Evolutionary conservation across 768 basidiomycete genomes (phyloP).

Genomic region (Amanita thiersii): DNA sequence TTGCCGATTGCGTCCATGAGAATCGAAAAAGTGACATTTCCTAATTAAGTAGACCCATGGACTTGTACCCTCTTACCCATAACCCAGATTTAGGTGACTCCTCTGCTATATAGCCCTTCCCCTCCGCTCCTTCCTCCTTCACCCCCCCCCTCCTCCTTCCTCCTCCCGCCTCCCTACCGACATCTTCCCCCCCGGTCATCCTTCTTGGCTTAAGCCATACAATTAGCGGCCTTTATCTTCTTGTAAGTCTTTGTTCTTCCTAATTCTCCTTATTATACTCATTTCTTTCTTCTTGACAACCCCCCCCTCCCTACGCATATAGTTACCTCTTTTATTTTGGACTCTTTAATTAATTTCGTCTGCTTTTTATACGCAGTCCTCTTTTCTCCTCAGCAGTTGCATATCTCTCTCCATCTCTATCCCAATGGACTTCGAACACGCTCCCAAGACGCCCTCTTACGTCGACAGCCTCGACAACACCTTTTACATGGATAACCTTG

Average conservation of each 20-base stretch:
- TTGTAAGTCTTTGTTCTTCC: slow-evolving; percentile 4
- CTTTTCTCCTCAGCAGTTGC: slow-evolving; percentile 18
- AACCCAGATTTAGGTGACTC: slow-evolving; percentile 10
- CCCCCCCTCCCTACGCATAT: slow-evolving; percentile 12
- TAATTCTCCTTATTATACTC: slow-evolving; percentile 4
- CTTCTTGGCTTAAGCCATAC: slow-evolving; percentile 13
- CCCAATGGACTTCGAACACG: slow-evolving; percentile 42
- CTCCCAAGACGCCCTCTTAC: slow-evolving; percentile 37
- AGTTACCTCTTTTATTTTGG: slow-evolving; percentile 16
- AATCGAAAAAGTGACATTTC: slow-evolving; percentile 7
- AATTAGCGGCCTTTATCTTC: slow-evolving; percentile 12
- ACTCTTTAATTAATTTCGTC: slow-evolving; percentile 16
- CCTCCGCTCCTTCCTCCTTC: slow-evolving; percentile 19
- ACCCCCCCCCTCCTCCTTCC: slow-evolving; percentile 16
- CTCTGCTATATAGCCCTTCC: slow-evolving; percentile 17
- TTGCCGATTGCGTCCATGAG: slow-evolving; percentile 1
- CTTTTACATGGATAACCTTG: slow-evolving; percentile 45
- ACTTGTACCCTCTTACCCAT: slow-evolving; percentile 6
- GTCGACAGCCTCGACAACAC: slow-evolving; percentile 36
- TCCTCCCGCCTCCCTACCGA: slow-evolving; percentile 9
- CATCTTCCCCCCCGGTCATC: slow-evolving; percentile 12
- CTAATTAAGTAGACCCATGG: neutral
- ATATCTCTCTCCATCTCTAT: slow-evolving; percentile 25
- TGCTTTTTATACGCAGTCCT: slow-evolving; percentile 10
- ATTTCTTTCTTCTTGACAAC: slow-evolving; percentile 11